Evolutionary conservation across 179 eudicot genomes (phyloP), one percentile per base, ranked within the genome.

Genomic region (Amaranthus tricolor): DNA sequence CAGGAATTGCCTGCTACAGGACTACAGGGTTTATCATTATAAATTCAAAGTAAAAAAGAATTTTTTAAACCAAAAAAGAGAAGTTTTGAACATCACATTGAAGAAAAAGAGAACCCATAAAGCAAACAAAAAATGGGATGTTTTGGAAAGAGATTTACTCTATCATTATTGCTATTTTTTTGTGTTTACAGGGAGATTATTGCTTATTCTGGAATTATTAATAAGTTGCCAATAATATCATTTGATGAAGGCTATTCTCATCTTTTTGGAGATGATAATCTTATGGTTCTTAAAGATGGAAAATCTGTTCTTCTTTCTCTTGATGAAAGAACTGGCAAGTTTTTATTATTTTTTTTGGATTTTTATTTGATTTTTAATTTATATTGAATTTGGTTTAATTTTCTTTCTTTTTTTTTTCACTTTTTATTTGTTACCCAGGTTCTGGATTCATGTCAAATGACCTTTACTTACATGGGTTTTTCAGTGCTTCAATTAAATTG

Each of bases 241-340:
- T 94, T 94, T 82, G 96, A 92, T 75, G 98, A 94, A 86, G 98
- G 98, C 0, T 92, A 92, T 79, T 83, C 97, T 5, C 96, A 92
- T 43, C 85, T 92, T 6, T 94, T 94, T 84, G 98, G 98, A 1
- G 96, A 88, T 80, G 77, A 79, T 74, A 94, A 94, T 88, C 86
- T 94, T 31, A 87, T 90, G 89, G 87, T 94, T 70, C 82, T 86
- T 43, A 82, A 76, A 63, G 98, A 94, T 87, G 97, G 98, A 5
- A 90, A 94, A 79, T 77, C 90, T 56, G 98, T 85, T 77, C 97
- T 89, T 76, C 89, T 94, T 71, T 85, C 94, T n/a, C 88, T 94
- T 72, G 87, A 89, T 82, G 82, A 94, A 86, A 84, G 93, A 87
- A 88, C 98, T 86, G 98, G 98, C 61, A 53, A 52, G 72, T 16